phyloP scores from a whole-genome alignment of 2,329 filamentous ascomycete species.

The Aureobasidium zeae region DNA sequence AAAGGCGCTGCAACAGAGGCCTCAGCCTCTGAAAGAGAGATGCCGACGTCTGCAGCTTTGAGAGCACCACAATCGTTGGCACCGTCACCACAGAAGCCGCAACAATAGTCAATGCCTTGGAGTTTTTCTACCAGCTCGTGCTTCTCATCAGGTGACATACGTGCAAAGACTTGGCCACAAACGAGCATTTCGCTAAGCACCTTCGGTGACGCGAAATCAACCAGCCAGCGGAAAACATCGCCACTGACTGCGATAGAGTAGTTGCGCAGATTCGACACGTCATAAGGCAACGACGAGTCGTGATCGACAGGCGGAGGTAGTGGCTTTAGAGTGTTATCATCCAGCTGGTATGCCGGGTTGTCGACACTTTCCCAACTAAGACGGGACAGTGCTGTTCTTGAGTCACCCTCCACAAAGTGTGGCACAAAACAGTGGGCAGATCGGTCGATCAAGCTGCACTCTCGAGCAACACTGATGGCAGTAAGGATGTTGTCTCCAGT shows the following conservation, averaged over 20 bases:
- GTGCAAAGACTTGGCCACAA: slow-evolving; percentile 83
- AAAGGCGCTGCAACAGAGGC: slow-evolving; percentile 97
- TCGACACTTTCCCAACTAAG: slow-evolving; percentile 94
- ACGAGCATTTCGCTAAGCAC: slow-evolving; percentile 82
- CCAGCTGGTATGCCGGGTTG: slow-evolving; percentile 65
- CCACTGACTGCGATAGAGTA: slow-evolving; percentile 85
- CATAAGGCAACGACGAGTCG: slow-evolving; percentile 78
- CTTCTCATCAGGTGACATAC: slow-evolving; percentile 98
- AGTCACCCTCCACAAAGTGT: slow-evolving; percentile 72
- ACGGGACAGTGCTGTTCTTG: slow-evolving; percentile 60
- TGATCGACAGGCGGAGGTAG: slow-evolving; percentile 57
- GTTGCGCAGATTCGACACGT: slow-evolving; percentile 69
- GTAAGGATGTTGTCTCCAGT: slow-evolving; percentile 97
- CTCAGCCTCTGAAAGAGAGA: slow-evolving; percentile 93
- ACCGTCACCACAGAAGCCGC: slow-evolving; percentile 92
- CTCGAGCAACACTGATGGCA: slow-evolving; percentile 86
- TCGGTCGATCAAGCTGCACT: slow-evolving; percentile 73
- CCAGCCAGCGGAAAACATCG: slow-evolving; percentile 91
- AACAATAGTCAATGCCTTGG: slow-evolving; percentile 90
- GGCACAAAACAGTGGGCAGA: slow-evolving; percentile 87
- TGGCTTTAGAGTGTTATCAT: slow-evolving; percentile 74
- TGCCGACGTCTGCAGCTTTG: slow-evolving; percentile 94
- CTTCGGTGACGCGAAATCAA: slow-evolving; percentile 79
- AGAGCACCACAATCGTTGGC: slow-evolving; percentile 96
- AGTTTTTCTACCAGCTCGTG: slow-evolving; percentile 95